Evolutionary conservation across 1,284 basidiomycete species (phyloP).

Genomic region (Omphalotus olearius): DNA sequence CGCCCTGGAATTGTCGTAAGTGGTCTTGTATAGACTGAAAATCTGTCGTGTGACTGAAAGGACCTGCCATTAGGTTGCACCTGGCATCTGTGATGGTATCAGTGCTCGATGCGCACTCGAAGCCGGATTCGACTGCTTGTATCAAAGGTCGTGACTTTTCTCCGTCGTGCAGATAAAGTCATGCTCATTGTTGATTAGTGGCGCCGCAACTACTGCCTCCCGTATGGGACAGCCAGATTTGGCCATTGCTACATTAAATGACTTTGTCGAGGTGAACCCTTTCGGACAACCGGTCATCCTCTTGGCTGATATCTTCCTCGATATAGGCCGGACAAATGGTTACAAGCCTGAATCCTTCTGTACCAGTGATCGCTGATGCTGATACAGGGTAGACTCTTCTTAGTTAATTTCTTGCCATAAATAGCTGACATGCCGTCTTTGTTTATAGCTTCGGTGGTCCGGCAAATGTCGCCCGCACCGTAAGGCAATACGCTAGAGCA

Average conservation of each 20-base stretch:
- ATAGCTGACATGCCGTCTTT: not conserved
- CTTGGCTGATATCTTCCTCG: not conserved
- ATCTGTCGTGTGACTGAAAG: not conserved
- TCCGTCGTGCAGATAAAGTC: not conserved
- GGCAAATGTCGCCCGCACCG: conserved; percentile 73
- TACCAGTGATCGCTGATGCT: conserved; percentile 77
- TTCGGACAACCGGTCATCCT: not conserved
- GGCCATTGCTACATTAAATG: conserved; percentile 77
- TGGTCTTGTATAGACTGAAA: conserved; percentile 4
- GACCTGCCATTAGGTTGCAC: conserved; percentile 47
- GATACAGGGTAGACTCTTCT: conserved; percentile 57
- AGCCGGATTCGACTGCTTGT: conserved; percentile 72
- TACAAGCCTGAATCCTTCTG: conserved; percentile 55
- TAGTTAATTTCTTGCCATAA: not conserved
- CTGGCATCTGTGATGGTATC: conserved; percentile 80
- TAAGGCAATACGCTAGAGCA: conserved; percentile 64
- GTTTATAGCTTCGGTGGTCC: conserved; percentile 58
- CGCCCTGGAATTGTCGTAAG: conserved; percentile 73
- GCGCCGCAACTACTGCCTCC: conserved; percentile 60
- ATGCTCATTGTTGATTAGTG: conserved; percentile 23
- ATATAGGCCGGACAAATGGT: conserved; percentile 55
- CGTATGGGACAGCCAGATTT: conserved; percentile 76
- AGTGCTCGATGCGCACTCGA: conserved; percentile 75
- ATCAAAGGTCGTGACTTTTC: conserved; percentile 46
- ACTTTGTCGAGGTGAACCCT: conserved; percentile 56